Conservation (phyloP, 352 stramenopile genomes). For the Pythium aquatile region DNA sequence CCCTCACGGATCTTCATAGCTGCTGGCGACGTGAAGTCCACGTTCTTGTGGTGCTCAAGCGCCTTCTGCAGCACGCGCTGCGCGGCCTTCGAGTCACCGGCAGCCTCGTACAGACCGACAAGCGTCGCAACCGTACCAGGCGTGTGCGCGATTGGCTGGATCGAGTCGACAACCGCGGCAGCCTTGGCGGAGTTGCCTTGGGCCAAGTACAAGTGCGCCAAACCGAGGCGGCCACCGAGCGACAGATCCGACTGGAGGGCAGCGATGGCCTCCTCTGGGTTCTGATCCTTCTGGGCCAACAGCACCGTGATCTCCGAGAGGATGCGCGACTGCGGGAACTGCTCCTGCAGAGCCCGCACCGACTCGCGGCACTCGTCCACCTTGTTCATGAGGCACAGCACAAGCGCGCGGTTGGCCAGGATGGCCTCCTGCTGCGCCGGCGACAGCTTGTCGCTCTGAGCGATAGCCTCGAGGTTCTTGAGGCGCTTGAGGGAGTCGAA, state of each 20-base stretch:
- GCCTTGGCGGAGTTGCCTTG: conserved; percentile 50
- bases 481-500: conserved; percentile 86
- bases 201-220: conserved; percentile 71
- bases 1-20: conserved; percentile 78
- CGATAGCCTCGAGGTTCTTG: conserved; percentile 56
- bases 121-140: conserved; percentile 80
- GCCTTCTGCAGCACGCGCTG: conserved; percentile 53
- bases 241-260: conserved; percentile 44
- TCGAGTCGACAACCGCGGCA: conserved; percentile 58
- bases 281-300: conserved; percentile 66
- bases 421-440: conserved; percentile 65
- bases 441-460: conserved; percentile 62
- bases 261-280: conserved; percentile 41
- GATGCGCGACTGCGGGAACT: conserved; percentile 56
- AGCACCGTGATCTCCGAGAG: conserved; percentile 65
- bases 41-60: conserved; percentile 47
- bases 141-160: conserved; percentile 58
- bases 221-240: conserved; percentile 56
- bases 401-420: conserved; percentile 66
- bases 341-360: conserved; percentile 49
- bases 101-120: conserved; percentile 69
- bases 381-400: conserved; percentile 81
- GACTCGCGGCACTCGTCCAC: conserved; percentile 61
- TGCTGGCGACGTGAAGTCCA: conserved; percentile 52
- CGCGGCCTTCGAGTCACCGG: conserved; percentile 46